Conservation (phyloP, 768 basidiomycete genomes). For the Pleurotus tuoliensis region DNA sequence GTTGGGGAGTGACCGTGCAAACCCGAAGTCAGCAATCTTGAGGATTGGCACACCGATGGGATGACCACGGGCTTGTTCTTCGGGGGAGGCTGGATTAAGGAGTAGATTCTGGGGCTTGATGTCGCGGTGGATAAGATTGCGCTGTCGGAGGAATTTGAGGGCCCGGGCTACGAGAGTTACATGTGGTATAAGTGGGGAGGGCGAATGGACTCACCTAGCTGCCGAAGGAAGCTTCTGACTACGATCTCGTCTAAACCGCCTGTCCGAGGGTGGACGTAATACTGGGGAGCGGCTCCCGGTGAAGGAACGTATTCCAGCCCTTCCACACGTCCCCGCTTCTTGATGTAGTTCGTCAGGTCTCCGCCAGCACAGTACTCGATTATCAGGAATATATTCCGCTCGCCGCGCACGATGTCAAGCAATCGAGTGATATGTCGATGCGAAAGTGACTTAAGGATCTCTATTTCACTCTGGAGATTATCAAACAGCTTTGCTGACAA, state of each 20-base stretch:
- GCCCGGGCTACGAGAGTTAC: constrained; percentile 69
- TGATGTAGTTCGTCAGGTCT: constrained; percentile 95
- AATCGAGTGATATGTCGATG: constrained; percentile 93
- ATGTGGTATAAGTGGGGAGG: constrained; percentile 1
- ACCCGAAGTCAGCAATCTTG: constrained; percentile 98
- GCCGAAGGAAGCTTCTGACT: constrained; percentile 88
- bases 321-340: constrained; percentile 92
- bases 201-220: constrained; percentile 58
- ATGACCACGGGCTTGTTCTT: constrained; percentile 83
- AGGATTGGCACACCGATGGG: constrained; percentile 91
- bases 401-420: constrained; percentile 84
- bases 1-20: constrained; percentile 87
- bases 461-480: constrained; percentile 97
- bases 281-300: constrained; percentile 67
- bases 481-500: constrained; percentile 91
- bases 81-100: constrained; percentile 73
- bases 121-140: constrained; percentile 92
- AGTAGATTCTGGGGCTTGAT: constrained; percentile 97
- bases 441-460: constrained; percentile 89
- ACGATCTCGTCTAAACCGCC: constrained; percentile 91
- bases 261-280: constrained; percentile 86
- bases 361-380: constrained; percentile 98
- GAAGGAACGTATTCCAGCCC: constrained; percentile 78
- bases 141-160: constrained; percentile 84
- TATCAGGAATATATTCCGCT: constrained; percentile 85